Base-by-base conservation (phyloP, 306 rosid species). In the Lotus japonicus region DNA sequence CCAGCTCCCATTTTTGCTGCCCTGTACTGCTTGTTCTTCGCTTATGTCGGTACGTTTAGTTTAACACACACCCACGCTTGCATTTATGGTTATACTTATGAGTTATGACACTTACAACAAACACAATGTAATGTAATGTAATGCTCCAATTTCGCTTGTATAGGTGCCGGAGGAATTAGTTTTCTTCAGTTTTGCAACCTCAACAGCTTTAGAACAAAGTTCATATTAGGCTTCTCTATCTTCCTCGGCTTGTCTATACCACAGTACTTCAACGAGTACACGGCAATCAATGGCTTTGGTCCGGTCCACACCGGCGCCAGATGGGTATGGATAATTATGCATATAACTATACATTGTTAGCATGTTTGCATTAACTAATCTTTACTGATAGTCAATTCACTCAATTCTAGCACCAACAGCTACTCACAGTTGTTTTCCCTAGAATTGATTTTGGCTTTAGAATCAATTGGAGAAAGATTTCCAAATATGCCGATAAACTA, bases 111-210 rank as follows among this genome's bases (percentile, higher is more conserved):
- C 62, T 21, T 51, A 33, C 53, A 56, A 16, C 33, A 36, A 74
- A 48, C 68, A 45, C 4, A 26, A 67, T 45, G 36, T 42, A 42
- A 51, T 45, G 36, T 42, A 42, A 51, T 45, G 26, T 31, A 50
- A 43, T 65, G 52, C 49, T 52, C 18, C 26, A 7, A 58, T 57
- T 54, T 66, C 21, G 5, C 39, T 46, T 75, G 56, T 11, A 76
- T 43, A 85, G 90, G 99, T 68, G 60, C 87, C 2, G 95, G 89
- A 13, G 99, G 99, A 57, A 87, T 94, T 16, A 86, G 96, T 81
- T 90, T 83, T 54, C 97, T 94, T 78, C 99, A 94, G 70, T 94
- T 94, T 77, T 94, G 99, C 80, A 94, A 94, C 83, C 92, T 94
- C 57, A 94, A 94, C 81, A 88, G 90, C 75, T 94, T 94, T 80